Conservation (phyloP, 257 asterid species). For the Datura wrightii region DNA sequence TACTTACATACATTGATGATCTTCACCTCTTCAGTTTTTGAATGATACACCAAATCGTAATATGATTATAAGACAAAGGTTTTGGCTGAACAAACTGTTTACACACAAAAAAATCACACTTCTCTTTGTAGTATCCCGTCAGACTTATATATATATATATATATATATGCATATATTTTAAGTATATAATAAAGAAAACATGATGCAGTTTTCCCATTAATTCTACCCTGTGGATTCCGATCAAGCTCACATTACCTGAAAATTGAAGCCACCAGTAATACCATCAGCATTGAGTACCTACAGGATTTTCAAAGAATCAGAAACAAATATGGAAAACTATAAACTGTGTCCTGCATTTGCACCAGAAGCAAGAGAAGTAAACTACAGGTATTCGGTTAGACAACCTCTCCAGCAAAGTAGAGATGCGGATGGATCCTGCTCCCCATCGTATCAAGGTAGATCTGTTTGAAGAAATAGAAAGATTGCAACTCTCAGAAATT, state of each 20-base stretch:
- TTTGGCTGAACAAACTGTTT: not conserved
- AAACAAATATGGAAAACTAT: not conserved
- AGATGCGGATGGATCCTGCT: slow-evolving; percentile 67
- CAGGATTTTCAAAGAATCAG: slow-evolving; percentile 31
- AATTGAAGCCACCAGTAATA: slow-evolving; percentile 94
- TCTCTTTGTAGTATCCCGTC: slow-evolving; percentile 5
- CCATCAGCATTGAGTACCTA: slow-evolving; percentile 86
- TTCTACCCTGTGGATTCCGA: not conserved
- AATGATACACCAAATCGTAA: slow-evolving; percentile 4
- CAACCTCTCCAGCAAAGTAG: slow-evolving; percentile 96
- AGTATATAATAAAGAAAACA: not conserved
- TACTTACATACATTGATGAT: not conserved
- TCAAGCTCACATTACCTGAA: slow-evolving; percentile 62
- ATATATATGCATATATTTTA: no score
- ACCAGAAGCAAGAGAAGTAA: not conserved
- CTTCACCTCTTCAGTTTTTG: not conserved
- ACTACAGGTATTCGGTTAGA: not conserved
- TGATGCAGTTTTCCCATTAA: not conserved
- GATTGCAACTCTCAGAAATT: slow-evolving; percentile 9
- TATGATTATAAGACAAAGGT: not conserved
- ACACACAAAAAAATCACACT: not conserved
- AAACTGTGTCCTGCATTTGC: not conserved
- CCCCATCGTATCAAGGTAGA: slow-evolving; percentile 78
- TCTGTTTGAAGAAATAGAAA: slow-evolving; percentile 48
- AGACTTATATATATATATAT: not conserved